These are phyloP conservation scores for Monosporascus cannonballus DNA, from an alignment of 2,329 filamentous ascomycete genomes.

Conservation along the genomic window DNA sequence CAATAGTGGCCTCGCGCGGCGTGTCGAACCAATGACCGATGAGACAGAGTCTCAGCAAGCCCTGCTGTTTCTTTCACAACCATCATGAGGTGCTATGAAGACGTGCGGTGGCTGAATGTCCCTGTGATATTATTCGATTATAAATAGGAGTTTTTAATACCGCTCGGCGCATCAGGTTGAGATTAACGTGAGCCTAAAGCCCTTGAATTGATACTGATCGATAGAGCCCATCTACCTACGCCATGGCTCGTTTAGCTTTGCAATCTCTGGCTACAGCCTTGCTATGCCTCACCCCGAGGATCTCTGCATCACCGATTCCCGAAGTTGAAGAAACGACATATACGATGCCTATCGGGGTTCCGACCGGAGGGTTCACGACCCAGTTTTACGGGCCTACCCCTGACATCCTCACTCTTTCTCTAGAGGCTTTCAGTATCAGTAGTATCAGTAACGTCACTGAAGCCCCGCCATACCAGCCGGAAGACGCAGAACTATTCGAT, in stretches of 20 bases:
- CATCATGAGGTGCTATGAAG: no score
- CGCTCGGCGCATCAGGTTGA: neutral
- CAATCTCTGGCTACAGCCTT: neutral
- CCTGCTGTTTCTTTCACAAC: no score
- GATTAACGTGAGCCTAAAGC: neutral
- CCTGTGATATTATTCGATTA: no score
- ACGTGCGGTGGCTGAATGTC: no score
- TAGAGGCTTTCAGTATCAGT: neutral
- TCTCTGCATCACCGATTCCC: neutral
- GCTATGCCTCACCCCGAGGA: neutral
- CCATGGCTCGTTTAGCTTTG: neutral
- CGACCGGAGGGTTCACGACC: neutral
- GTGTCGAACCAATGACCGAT: no score
- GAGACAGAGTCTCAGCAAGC: no score
- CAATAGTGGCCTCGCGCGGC: no score
- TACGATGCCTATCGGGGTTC: slow-evolving; percentile 1
- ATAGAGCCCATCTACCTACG: neutral
- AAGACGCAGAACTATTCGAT: neutral
- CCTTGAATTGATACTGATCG: neutral
- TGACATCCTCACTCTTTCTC: neutral
- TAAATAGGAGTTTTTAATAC: no score
- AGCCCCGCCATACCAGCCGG: neutral
- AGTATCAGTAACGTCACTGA: neutral
- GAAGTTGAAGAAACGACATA: neutral
- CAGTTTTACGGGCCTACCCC: neutral